Conservation (phyloP, 352 stramenopile genomes). For the Globisporangium barbulae region DNA sequence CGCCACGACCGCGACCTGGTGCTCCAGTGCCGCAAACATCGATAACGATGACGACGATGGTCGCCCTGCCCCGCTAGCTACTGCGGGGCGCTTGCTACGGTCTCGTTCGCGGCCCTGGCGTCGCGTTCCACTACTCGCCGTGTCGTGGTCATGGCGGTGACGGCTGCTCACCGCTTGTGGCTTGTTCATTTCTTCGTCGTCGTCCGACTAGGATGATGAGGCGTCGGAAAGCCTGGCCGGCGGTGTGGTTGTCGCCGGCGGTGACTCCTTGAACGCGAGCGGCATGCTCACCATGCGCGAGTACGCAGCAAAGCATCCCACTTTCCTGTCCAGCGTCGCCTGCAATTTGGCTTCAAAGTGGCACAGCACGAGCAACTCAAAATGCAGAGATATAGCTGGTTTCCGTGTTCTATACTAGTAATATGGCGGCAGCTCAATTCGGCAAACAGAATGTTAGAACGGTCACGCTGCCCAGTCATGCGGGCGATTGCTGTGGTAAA, state of each 20-base stretch:
- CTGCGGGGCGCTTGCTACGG: background rate
- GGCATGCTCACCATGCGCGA: background rate
- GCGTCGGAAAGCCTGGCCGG: background rate
- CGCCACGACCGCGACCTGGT: background rate
- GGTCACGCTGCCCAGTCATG: background rate
- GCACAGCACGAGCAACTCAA: too few species aligned
- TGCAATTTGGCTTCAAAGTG: too few species aligned
- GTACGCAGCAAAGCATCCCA: background rate
- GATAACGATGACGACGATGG: background rate
- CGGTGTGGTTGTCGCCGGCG: background rate
- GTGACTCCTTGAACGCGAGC: background rate
- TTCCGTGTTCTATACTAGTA: background rate
- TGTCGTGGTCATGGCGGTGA: background rate
- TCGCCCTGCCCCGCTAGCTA: background rate
- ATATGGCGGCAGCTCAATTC: too few species aligned
- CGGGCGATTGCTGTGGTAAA: slow-evolving; percentile 30
- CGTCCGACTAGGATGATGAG: background rate
- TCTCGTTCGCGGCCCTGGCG: background rate
- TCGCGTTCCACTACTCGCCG: background rate
- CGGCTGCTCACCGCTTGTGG: background rate
- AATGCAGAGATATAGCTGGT: too few species aligned
- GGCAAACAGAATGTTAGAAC: too few species aligned
- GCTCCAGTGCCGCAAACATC: background rate
- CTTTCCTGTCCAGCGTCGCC: too few species aligned
- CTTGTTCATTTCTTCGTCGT: background rate